phyloP scores from a whole-genome alignment of 805 yeast species.

The Wickerhamiella siamensis region DNA sequence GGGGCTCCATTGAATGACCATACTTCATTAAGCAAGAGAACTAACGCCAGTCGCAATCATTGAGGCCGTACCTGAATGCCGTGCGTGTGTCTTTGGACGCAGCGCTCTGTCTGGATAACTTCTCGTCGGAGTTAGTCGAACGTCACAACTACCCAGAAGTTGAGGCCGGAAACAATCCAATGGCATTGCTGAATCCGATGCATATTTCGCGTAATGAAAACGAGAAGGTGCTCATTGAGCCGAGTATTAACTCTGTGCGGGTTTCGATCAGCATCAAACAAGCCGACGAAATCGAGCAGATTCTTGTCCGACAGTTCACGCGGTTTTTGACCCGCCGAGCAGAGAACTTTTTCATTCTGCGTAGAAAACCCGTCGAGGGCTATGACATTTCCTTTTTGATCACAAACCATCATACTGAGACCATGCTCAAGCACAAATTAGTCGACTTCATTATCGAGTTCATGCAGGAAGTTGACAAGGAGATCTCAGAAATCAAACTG shows the following conservation, averaged over 20 bases:
- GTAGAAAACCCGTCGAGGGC: slow-evolving; percentile 82
- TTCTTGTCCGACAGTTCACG: slow-evolving; percentile 87
- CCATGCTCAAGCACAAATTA: slow-evolving; percentile 85
- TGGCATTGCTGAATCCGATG: slow-evolving; percentile 77
- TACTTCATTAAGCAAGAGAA: neutral
- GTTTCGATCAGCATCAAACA: slow-evolving; percentile 88
- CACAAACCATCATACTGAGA: slow-evolving; percentile 89
- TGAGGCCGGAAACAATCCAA: slow-evolving; percentile 71
- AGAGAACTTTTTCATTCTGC: slow-evolving; percentile 78
- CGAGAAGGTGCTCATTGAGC: slow-evolving; percentile 84
- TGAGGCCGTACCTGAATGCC: slow-evolving; percentile 86
- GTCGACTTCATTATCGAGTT: slow-evolving; percentile 95
- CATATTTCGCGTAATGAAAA: slow-evolving; percentile 84
- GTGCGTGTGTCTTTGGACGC: slow-evolving; percentile 89
- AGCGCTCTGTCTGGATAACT: slow-evolving; percentile 81
- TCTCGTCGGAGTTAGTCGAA: slow-evolving; percentile 89
- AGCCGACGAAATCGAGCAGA: slow-evolving; percentile 92
- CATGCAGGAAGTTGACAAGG: slow-evolving; percentile 98
- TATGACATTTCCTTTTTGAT: slow-evolving; percentile 87
- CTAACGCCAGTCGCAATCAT: slow-evolving; percentile 72
- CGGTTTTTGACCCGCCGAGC: slow-evolving; percentile 91
- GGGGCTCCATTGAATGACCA: neutral
- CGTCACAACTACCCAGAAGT: slow-evolving; percentile 96
- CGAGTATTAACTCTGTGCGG: slow-evolving; percentile 84
- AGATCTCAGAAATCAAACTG: slow-evolving; percentile 94